Base-by-base conservation (phyloP, 1,284 basidiomycete genomes). In the Sporisorium graminicola region DNA sequence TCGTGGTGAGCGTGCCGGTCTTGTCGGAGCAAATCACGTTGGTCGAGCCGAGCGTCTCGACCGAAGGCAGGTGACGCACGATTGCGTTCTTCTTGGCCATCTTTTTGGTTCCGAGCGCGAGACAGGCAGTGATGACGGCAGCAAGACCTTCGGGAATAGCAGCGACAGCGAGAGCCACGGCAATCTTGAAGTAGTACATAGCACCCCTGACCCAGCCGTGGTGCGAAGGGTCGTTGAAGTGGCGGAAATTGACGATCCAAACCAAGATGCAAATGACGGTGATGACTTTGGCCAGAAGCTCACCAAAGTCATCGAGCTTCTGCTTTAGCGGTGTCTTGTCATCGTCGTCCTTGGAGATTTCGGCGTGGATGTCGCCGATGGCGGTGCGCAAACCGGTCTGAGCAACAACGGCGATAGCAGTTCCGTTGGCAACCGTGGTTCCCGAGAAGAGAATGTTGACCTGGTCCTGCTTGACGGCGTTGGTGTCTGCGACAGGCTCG, bases 21-120 rank as follows among this genome's bases (percentile, higher is more conserved):
- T 85, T 85, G 82, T 85, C 84, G 27, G 84, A 85, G 78, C 84
- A 85, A 51, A 85, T 85, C 54, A 85, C 83, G 53, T 82, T 84
- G 58, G 83, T 85, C 5, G 80, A 83, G 16, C 83, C 84, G 6
- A 85, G 79, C 33, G 83, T 85, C 72, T 85, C 84, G 22, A 85
- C 83, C 16, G 78, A 80, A 22, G 84, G 83, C 29, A 85, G 50
- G 53, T 85, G 83, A 12, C 83, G 74, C 33, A 85, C 84, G 63
- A 85, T 85, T 35, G 84, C 84, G 67, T 85, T 83, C 63, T 82
- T 80, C 61, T 80, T 80, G 18, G 84, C 84, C 83, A 85, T 85
- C 65, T 85, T 85, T 26, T 84, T 78, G n/a, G 83, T 84, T 29
- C 84, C 84, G 22, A 85, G 74, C 22, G 84, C 84, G 16, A 85